Conservation (phyloP, 2,329 filamentous ascomycete genomes). For the Plectosphaerella plurivora region DNA sequence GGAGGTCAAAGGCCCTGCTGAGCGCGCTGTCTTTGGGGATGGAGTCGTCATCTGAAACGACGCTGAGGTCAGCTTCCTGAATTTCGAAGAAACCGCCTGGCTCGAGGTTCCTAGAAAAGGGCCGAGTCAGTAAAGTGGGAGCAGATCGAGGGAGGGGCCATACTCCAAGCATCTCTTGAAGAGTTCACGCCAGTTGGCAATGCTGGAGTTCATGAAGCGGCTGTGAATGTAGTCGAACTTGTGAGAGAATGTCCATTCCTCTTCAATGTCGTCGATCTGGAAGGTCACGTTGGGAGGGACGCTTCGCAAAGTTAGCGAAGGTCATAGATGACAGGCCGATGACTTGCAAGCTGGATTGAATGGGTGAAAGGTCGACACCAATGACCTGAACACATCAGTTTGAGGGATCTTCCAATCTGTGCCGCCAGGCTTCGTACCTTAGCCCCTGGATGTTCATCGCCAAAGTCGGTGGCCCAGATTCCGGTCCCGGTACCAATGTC, state of each 20-base stretch:
- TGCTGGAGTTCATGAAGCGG: slow-evolving; percentile 45
- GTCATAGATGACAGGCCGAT: background rate
- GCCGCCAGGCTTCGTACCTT: slow-evolving; percentile 10
- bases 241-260: slow-evolving; percentile 42
- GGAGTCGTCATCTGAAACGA: slow-evolving; percentile 31
- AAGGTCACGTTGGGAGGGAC: slow-evolving; percentile 51
- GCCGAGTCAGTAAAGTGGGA: background rate
- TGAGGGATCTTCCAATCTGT: background rate
- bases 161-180: slow-evolving; percentile 36
- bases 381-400: slow-evolving; percentile 18
- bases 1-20: slow-evolving; percentile 14
- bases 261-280: slow-evolving; percentile 50
- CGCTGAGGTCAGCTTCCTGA: slow-evolving; percentile 25
- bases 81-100: slow-evolving; percentile 29
- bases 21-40: slow-evolving; percentile 8
- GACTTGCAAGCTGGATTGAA: slow-evolving; percentile 28
- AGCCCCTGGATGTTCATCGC: slow-evolving; percentile 23
- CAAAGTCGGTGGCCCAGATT: slow-evolving; percentile 26
- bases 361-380: slow-evolving; percentile 35
- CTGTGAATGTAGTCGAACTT: slow-evolving; percentile 53
- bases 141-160: background rate
- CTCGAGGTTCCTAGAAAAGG: slow-evolving; percentile 16
- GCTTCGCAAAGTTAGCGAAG: slow-evolving; percentile 16
- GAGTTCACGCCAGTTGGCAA: slow-evolving; percentile 44
- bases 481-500: slow-evolving; percentile 27